phyloP scores from a whole-genome alignment of 2,329 filamentous ascomycete species.

The Aspergillus sp. region DNA sequence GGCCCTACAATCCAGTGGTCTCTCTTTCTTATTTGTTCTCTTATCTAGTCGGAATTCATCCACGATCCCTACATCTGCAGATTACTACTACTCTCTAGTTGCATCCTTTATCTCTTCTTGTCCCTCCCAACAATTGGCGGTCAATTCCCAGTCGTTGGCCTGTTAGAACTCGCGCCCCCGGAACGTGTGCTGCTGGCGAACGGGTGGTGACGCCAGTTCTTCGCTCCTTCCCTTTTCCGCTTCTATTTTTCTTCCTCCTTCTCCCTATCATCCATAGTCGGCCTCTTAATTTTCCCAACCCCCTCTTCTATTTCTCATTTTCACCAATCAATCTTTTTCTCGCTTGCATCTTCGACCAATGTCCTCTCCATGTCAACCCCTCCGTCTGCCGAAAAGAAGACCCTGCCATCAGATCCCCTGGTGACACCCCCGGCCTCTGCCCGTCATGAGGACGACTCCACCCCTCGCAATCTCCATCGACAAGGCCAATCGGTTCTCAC shows the following conservation, averaged over 20 bases:
- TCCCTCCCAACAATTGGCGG: slow-evolving; percentile 5
- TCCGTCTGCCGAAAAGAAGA: slow-evolving; percentile 36
- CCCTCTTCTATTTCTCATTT: slow-evolving; percentile 9
- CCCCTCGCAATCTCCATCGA: slow-evolving; percentile 27
- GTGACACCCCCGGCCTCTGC: slow-evolving; percentile 38
- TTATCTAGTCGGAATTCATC: no score
- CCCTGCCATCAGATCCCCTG: slow-evolving; percentile 32
- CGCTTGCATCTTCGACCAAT: slow-evolving; percentile 37
- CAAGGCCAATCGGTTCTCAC: no score
- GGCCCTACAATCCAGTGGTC: background rate
- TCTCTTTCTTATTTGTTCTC: no score
- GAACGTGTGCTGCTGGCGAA: slow-evolving; percentile 20
- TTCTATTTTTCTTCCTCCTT: slow-evolving; percentile 5
- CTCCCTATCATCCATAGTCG: slow-evolving; percentile 13
- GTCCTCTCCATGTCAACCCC: slow-evolving; percentile 45
- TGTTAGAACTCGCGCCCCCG: slow-evolving; percentile 22
- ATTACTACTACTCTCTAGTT: no score
- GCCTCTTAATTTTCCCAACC: slow-evolving; percentile 4
- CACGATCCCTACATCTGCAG: no score
- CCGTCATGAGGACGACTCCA: slow-evolving; percentile 30
- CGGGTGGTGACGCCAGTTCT: slow-evolving; percentile 20
- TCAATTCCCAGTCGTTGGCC: slow-evolving; percentile 12
- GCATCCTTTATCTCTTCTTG: slow-evolving; percentile 1
- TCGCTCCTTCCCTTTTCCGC: background rate
- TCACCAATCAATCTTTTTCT: slow-evolving; percentile 11